These are phyloP conservation scores for Lachnellula arida DNA, from an alignment of 2,329 filamentous ascomycete genomes.

Conservation along the genomic window DNA sequence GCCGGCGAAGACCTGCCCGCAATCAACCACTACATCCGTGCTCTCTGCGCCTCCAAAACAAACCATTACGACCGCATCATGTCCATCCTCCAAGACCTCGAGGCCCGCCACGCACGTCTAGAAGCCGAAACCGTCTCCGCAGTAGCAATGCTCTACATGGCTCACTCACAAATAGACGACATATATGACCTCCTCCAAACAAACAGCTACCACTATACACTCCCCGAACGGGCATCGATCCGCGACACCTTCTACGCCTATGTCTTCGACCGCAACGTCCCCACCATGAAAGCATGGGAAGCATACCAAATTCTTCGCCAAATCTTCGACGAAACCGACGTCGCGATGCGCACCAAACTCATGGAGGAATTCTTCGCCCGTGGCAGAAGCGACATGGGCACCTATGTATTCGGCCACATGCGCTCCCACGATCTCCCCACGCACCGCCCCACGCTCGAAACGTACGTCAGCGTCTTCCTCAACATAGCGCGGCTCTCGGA, in stretches of 20 bases:
- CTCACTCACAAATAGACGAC: conserved; percentile 71
- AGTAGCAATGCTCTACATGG: conserved; percentile 69
- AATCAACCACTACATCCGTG: conserved; percentile 68
- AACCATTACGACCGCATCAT: conserved; percentile 68
- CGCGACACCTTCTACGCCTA: conserved; percentile 63
- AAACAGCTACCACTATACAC: conserved; percentile 65
- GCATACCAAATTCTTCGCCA: conserved; percentile 62
- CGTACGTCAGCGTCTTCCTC: conserved; percentile 74
- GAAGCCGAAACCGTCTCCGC: conserved; percentile 70
- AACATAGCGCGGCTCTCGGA: conserved; percentile 63
- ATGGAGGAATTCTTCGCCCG: conserved; percentile 82
- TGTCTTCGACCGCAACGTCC: conserved; percentile 58
- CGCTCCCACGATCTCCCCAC: conserved; percentile 62
- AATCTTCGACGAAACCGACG: conserved; percentile 62
- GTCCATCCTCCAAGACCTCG: conserved; percentile 67
- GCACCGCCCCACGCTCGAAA: conserved; percentile 64
- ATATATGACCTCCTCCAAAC: conserved; percentile 77
- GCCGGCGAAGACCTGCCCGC: conserved; percentile 56
- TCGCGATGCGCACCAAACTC: conserved; percentile 60
- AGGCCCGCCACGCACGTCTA: conserved; percentile 64
- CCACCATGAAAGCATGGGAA: conserved; percentile 60
- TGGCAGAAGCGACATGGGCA: conserved; percentile 76
- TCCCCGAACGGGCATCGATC: conserved; percentile 63
- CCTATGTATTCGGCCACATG: conserved; percentile 89
- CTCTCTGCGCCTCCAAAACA: conserved; percentile 56